Evolutionary conservation across 75 land plant genomes (phyloP), one percentile per base, ranked within the genome.

Genomic region (Azolla pinnata): DNA sequence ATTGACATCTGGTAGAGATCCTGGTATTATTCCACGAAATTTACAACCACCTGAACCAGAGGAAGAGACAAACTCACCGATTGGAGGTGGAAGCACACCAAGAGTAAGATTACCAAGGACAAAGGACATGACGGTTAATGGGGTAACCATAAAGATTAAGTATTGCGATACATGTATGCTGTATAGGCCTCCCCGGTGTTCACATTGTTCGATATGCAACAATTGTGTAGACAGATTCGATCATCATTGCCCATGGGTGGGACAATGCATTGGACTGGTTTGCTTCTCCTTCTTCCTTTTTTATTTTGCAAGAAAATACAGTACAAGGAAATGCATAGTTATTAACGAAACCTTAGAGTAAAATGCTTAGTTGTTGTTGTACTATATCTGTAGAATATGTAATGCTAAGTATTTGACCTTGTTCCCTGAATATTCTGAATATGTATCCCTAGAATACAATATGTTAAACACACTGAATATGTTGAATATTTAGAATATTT

Each of bases 231-330:
- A 83, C 42, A 57, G 66, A 31, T 83, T 83, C 63, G 87, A 83
- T 71, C 87, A 83, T 24, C 87, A 83, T 44, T 83, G 87, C 61
- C 84, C 87, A 45, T 83, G 86, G 87, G 84, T 83, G 18, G 87
- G 87, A 23, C 87, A 83, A 35, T 83, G 87, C 48, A 83, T 83
- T 55, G 87, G 87, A 29, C 61, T 55, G 46, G 87, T 83, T 63
- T 27, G 65, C 65, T 1, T 38, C 25, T 0, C 18, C 44, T 57
- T 57, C 23, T 31, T 0, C 35, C 20, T 10, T 27, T 60, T n/a
- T 14, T 38, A 14, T 38, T 38, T 16, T 56, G 42, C 42, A 42
- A 5, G n/a, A n/a, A n/a, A n/a, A n/a, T n/a, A n/a, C n/a, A n/a
- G n/a, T n/a, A n/a, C n/a, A n/a, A n/a, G n/a, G n/a, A n/a, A n/a